A percentile compares a stretch with the other conserved stretches of the same genome.
Evolutionary conservation across 2,329 filamentous ascomycete species (phyloP).

Genomic region (Fusarium sp.): DNA sequence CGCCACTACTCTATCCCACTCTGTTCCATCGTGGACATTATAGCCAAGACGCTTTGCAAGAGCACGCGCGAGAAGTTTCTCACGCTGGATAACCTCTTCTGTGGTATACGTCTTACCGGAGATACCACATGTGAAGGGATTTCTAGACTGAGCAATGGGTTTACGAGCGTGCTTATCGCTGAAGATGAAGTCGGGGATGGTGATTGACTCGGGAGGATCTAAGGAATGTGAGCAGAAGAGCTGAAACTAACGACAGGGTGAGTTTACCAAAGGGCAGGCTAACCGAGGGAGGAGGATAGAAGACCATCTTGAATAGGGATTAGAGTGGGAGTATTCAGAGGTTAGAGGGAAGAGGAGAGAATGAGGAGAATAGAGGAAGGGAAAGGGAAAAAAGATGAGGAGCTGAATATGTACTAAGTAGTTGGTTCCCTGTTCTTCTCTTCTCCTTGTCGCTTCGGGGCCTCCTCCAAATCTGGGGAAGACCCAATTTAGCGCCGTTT

Average conservation of each 20-base stretch:
- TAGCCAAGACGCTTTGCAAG: slow-evolving; percentile 79
- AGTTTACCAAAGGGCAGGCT: slow-evolving; percentile 64
- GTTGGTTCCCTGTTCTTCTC: not conserved
- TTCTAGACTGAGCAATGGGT: slow-evolving; percentile 70
- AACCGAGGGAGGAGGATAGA: slow-evolving; percentile 71
- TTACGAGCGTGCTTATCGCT: slow-evolving; percentile 76
- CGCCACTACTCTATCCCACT: slow-evolving; percentile 84
- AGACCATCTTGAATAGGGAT: slow-evolving; percentile 58
- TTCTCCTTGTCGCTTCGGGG: slow-evolving; percentile 1
- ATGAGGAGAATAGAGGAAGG: not conserved
- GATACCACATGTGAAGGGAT: slow-evolving; percentile 82
- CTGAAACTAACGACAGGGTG: slow-evolving; percentile 1
- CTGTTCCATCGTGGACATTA: slow-evolving; percentile 74
- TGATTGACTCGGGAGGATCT: slow-evolving; percentile 78
- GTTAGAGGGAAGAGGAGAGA: not conserved
- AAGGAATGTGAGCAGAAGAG: slow-evolving; percentile 9
- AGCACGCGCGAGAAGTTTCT: slow-evolving; percentile 75
- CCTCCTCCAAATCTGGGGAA: slow-evolving; percentile 28
- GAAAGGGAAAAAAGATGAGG: not conserved
- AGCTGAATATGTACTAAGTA: slow-evolving; percentile 27
- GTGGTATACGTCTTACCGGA: slow-evolving; percentile 75
- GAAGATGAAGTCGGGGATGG: slow-evolving; percentile 81
- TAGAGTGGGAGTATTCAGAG: not conserved
- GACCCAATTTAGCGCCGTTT: slow-evolving; percentile 21
- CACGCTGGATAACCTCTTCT: slow-evolving; percentile 71